Evolutionary conservation across 495 filamentous ascomycete genomes (phyloP).

Genomic region (Lophiotrema nucula): DNA sequence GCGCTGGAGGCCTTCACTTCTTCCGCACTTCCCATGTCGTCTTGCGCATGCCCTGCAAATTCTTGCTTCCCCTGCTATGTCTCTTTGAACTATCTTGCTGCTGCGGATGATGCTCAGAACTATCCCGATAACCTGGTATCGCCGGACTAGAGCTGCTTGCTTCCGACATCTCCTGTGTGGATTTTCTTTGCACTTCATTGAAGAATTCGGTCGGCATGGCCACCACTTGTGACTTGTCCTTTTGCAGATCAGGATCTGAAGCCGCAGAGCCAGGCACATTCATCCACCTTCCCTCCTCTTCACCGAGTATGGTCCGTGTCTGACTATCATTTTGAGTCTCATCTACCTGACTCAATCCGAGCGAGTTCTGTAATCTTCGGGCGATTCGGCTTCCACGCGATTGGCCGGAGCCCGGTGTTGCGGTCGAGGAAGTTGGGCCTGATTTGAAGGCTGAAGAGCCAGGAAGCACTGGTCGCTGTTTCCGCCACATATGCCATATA

Average conservation of each 20-base stretch:
- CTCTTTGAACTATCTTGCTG: neutral
- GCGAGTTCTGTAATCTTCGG: constrained; percentile 1
- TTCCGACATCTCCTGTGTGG: neutral
- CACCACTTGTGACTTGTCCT: neutral
- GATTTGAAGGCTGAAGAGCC: constrained; percentile 22
- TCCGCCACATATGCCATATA: constrained; percentile 36
- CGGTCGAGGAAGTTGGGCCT: neutral
- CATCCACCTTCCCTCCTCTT: constrained; percentile 16
- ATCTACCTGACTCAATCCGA: constrained; percentile 5
- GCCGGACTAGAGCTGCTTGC: neutral
- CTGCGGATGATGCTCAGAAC: neutral
- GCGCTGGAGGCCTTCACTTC: too few species aligned
- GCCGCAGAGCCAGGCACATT: neutral
- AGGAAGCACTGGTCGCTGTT: constrained; percentile 18
- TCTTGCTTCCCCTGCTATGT: constrained; percentile 2
- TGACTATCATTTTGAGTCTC: constrained; percentile 25
- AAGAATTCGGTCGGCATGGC: constrained; percentile 17
- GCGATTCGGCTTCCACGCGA: constrained; percentile 19
- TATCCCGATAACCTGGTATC: neutral
- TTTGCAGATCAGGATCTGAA: neutral
- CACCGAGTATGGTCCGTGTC: constrained; percentile 18
- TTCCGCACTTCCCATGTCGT: constrained; percentile 26
- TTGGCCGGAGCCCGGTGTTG: constrained; percentile 1
- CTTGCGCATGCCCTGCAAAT: constrained; percentile 14
- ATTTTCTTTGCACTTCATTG: constrained; percentile 14